These are phyloP conservation scores for Geotrichum histeridarum DNA, from an alignment of 1,139 yeast genomes.

Conservation along the genomic window DNA sequence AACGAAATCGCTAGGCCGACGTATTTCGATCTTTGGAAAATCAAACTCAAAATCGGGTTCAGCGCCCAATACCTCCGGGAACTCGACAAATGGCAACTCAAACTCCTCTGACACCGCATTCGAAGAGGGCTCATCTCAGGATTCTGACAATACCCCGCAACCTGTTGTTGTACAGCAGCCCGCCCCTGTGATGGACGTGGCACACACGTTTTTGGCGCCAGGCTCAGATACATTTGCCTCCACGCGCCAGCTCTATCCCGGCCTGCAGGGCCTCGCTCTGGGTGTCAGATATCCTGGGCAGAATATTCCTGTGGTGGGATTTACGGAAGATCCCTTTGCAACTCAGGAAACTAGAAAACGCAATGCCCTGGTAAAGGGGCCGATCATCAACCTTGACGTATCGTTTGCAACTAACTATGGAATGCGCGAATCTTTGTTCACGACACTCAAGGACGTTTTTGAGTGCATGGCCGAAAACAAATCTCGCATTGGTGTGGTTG, in stretches of 20 bases:
- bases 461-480: constrained; percentile 74
- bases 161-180: neutral
- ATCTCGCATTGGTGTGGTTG: constrained; percentile 72
- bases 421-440: constrained; percentile 53
- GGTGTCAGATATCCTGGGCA: constrained; percentile 36
- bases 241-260: constrained; percentile 23
- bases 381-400: constrained; percentile 74
- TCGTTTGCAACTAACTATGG: constrained; percentile 47
- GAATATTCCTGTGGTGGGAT: constrained; percentile 46
- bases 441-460: constrained; percentile 76
- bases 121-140: neutral
- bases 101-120: neutral
- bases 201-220: neutral
- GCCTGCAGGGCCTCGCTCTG: constrained; percentile 32
- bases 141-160: neutral
- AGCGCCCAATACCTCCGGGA: neutral
- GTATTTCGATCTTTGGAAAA: constrained; percentile 26
- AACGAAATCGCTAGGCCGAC: constrained; percentile 17
- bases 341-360: constrained; percentile 73
- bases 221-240: neutral
- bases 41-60: neutral
- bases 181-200: neutral
- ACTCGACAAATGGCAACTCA: neutral
- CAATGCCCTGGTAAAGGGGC: constrained; percentile 75
- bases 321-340: constrained; percentile 48